Evolutionary conservation across 139 green algal species (phyloP), one percentile per base, ranked within the genome.

Genomic region (Coccomyxa sp.): DNA sequence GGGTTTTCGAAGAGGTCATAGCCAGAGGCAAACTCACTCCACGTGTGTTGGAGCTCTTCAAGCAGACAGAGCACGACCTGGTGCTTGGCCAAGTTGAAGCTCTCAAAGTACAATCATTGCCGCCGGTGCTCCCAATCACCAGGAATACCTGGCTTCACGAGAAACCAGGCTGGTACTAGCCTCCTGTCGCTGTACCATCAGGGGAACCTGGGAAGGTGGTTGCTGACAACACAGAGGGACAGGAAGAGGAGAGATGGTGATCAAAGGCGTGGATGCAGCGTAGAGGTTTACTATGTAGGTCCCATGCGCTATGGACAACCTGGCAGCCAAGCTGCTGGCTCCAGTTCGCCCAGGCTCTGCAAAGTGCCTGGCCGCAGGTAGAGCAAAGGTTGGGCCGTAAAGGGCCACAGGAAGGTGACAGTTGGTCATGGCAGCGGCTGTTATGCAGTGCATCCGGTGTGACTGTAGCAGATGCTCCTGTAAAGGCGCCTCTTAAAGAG

Each of bases 121-220:
- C 76, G 30, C 76, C 63, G 15, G 60, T 80, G 18, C 76, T 82
- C 14, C 66, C 38, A 28, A 81, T 76, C 11, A 85, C 58, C 32
- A 79, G 77, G 12, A 85, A 76, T 21, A 15, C 23, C 1, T 85
- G 82, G 82, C 82, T 85, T 23, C 71, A 76, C 23, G 76, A 85
- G 23, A 77, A 66, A 11, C 67, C 82, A 15, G 74, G 60, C 13
- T 81, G 67, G 38, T 82, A 82, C 23, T 82, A 60, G 68, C 63
- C 18, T 21, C 4, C 63, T 71, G 18, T 21, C 9, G 63, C 63
- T 25, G 63, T 21, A 28, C 63, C 63, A 71, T 21, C 4, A 21
- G 63, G 63, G 63, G 18, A 28, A 9, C 1, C 63, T 71, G 18
- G 63, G 7, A 1, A 71, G 63, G 18, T 71, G 63, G 63, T 71